phyloP scores from a whole-genome alignment of 371 early-diverging fungal species.

The Entomophthora muscae region DNA sequence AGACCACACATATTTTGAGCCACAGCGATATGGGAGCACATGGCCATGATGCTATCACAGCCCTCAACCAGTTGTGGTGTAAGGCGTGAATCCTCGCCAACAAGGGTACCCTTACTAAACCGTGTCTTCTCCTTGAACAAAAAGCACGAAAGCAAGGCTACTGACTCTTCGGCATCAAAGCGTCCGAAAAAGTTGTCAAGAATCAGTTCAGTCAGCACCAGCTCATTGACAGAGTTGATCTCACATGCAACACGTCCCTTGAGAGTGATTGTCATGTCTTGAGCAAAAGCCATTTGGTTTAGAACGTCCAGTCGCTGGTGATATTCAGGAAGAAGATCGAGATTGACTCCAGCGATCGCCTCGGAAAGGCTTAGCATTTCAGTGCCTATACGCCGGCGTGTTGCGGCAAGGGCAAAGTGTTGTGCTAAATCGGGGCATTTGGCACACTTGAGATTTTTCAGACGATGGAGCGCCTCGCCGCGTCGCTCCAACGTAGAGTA shows the following conservation, averaged over 20 bases:
- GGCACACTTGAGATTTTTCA: conserved; percentile 53
- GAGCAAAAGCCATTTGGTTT: conserved; percentile 55
- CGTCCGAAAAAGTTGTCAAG: conserved; percentile 87
- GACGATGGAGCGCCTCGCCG: conserved; percentile 20
- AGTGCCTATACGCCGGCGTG: conserved; percentile 36
- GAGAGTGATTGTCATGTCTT: conserved; percentile 73
- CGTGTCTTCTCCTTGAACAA: conserved; percentile 79
- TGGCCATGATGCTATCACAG: conserved; percentile 33
- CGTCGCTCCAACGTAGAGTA: neutral
- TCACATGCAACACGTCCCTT: conserved; percentile 99
- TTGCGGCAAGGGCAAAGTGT: conserved; percentile 49
- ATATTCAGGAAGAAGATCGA: conserved; percentile 84
- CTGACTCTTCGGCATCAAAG: conserved; percentile 82
- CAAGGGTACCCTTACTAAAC: conserved; percentile 11
- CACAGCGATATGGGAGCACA: conserved; percentile 50
- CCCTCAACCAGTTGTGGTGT: conserved; percentile 24
- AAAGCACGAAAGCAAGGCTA: conserved; percentile 88
- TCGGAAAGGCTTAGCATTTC: conserved; percentile 54
- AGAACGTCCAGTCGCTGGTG: conserved; percentile 73
- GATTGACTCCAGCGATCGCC: conserved; percentile 74
- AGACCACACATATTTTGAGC: conserved; percentile 58
- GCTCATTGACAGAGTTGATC: conserved; percentile 89
- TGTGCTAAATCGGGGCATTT: conserved; percentile 57
- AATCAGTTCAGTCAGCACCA: conserved; percentile 94
- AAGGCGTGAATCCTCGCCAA: neutral